Evolutionary conservation across 2,329 filamentous ascomycete species (phyloP), one percentile per base, ranked within the genome.

Genomic region (Talaromyces sp.): DNA sequence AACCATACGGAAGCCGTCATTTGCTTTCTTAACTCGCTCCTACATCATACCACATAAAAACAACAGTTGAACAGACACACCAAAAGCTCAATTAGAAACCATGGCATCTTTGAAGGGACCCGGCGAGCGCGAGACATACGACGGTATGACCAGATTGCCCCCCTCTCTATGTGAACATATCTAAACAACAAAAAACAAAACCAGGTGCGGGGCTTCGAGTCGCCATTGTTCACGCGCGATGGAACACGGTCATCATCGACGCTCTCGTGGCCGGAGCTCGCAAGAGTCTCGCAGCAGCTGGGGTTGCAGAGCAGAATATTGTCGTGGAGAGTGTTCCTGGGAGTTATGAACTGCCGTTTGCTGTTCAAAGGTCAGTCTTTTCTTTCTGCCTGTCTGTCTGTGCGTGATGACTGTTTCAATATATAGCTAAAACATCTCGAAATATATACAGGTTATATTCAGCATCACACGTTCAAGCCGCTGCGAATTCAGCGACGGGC

Each of bases 221-320:
- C 74, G 94, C 90, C 73, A 98, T 99, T 73, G 86, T 99, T 63
- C 95, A 98, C 80, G 94, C 94, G 63, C 88, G 95, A 71, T 99
- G 95, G 95, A 99, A 99, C 81, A 84, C 83, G 67, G 85, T 84
- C 67, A 91, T 99, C 74, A 96, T 98, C 77, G 87, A 90, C 63
- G 87, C 92, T 59, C 87, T 99, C 61, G 84, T 99, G 64, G 82
- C 85, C 58, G 95, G 95, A 66, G 87, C 91, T 53, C 91, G 89
- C 78, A 88, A 89, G 69, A 89, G 89, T 73, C 87, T 99, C 61
- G 80, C 89, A 36, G 85, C 85, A 51, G 87, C 89, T 59, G 95
- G 95, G 60, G 94, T 99, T 61, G 87, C 87, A 74, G 87, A 92
- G 72, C 87, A 90, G 70, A 96, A 97, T 77, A 96, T 99, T 71